A percentile compares a stretch with the other conserved stretches of the same genome.
phyloP scores from a whole-genome alignment of 2,329 filamentous ascomycete species.

The Fusarium musae region DNA sequence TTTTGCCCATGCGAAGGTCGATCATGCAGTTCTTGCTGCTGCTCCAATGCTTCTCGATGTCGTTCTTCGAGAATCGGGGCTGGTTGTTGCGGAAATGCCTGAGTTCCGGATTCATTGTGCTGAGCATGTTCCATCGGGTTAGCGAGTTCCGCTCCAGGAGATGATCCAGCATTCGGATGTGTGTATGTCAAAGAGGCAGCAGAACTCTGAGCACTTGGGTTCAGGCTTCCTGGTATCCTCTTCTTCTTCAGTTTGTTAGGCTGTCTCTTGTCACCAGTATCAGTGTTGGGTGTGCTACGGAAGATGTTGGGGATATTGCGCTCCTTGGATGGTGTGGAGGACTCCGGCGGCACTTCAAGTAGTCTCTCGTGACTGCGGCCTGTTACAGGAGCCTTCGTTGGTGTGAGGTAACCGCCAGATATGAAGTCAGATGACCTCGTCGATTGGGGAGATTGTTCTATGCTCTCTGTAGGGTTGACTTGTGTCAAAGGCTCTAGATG shows the following conservation, averaged over 20 bases:
- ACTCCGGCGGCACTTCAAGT: slow-evolving; percentile 55
- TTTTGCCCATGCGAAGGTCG: slow-evolving; percentile 15
- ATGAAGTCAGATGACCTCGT: slow-evolving; percentile 46
- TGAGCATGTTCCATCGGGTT: slow-evolving; percentile 58
- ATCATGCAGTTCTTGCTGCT: slow-evolving; percentile 28
- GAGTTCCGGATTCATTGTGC: slow-evolving; percentile 31
- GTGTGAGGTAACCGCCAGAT: slow-evolving; percentile 41
- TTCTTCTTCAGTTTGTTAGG: slow-evolving; percentile 96
- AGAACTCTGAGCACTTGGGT: slow-evolving; percentile 91
- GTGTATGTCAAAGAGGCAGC: slow-evolving; percentile 73
- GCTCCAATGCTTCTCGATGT: slow-evolving; percentile 31
- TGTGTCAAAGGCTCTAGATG: slow-evolving; percentile 54
- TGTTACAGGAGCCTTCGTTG: slow-evolving; percentile 46
- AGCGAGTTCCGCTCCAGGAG: slow-evolving; percentile 57
- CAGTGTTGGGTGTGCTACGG: slow-evolving; percentile 73
- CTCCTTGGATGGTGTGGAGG: slow-evolving; percentile 70
- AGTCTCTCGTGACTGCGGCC: slow-evolving; percentile 62
- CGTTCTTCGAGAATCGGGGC: slow-evolving; percentile 37
- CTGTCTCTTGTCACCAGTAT: slow-evolving; percentile 71
- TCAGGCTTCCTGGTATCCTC: slow-evolving; percentile 77
- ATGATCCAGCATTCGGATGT: slow-evolving; percentile 58
- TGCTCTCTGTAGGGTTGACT: slow-evolving; percentile 42
- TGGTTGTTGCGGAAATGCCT: slow-evolving; percentile 30
- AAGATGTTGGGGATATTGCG: slow-evolving; percentile 77
- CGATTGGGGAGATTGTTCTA: slow-evolving; percentile 41